These are phyloP conservation scores for Arxiozyma slooffiae DNA, from an alignment of 1,139 yeast species.

Conservation along the genomic window DNA sequence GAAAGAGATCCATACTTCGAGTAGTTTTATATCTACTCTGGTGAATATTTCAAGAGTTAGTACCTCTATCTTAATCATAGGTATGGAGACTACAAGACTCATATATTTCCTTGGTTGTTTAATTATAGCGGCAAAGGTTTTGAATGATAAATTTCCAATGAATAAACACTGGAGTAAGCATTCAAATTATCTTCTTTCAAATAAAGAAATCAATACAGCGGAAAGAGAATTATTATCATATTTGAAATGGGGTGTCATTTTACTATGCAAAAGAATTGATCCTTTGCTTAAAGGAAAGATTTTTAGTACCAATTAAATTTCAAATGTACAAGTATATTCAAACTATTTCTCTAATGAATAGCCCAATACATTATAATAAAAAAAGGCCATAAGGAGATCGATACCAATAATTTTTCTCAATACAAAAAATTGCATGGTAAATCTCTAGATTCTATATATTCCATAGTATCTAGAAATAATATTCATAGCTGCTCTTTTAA, in stretches of 20 bases:
- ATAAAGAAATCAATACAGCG: conserved; percentile 78
- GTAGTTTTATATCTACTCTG: conserved; percentile 59
- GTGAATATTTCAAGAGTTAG: conserved; percentile 82
- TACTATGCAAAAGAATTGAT: conserved; percentile 59
- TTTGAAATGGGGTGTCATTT: conserved; percentile 76
- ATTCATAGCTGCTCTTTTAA: background rate
- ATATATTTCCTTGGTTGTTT: conserved; percentile 82
- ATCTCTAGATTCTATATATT: conserved; percentile 3
- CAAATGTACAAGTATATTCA: conserved; percentile 9
- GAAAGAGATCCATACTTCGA: conserved; percentile 34
- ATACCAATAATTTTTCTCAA: background rate
- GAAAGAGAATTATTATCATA: conserved; percentile 79
- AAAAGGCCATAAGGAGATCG: background rate
- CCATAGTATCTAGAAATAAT: conserved; percentile 1
- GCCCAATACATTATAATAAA: background rate
- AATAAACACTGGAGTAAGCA: conserved; percentile 93
- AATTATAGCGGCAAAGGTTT: conserved; percentile 79
- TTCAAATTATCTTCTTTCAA: conserved; percentile 70
- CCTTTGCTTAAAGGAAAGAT: conserved; percentile 53
- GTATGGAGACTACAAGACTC: conserved; percentile 90
- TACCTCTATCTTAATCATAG: conserved; percentile 85
- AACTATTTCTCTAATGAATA: conserved; percentile 7
- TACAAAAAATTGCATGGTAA: background rate
- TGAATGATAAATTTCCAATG: conserved; percentile 88
- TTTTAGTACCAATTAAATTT: conserved; percentile 59